These are phyloP conservation scores for Nemania sp. DNA, from an alignment of 2,329 filamentous ascomycete species.

Conservation along the genomic window DNA sequence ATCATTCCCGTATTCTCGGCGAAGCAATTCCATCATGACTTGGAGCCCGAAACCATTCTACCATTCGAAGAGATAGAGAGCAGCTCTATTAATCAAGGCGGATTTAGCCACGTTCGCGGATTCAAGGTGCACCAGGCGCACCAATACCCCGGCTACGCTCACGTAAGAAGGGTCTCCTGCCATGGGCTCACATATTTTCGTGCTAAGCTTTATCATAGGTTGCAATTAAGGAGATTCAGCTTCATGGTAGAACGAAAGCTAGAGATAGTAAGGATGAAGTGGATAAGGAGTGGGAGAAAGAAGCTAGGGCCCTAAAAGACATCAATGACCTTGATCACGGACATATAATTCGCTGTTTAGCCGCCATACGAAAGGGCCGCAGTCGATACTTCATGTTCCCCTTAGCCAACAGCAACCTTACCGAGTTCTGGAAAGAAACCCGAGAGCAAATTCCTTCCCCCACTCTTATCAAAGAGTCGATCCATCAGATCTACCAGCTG, in stretches of 20 bases:
- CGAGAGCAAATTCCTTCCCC: not conserved
- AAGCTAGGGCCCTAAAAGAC: constrained; percentile 17
- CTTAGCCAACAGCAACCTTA: constrained; percentile 39
- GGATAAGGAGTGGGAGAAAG: constrained; percentile 11
- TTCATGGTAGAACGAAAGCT: not conserved
- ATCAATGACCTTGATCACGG: constrained; percentile 51
- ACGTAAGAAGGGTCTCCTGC: not conserved
- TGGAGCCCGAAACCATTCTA: not conserved
- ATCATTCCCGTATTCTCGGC: not conserved
- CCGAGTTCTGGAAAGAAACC: constrained; percentile 35
- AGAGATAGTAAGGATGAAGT: not conserved
- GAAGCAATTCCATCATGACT: not conserved
- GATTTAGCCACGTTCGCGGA: not conserved
- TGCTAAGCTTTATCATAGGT: not conserved
- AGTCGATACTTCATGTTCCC: constrained; percentile 40
- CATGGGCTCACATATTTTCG: not conserved
- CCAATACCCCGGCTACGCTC: not conserved
- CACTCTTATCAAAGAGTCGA: not conserved
- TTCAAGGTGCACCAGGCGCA: not conserved
- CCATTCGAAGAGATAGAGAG: not conserved
- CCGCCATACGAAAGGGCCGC: constrained; percentile 24
- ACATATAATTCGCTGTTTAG: constrained; percentile 21
- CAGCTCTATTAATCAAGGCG: not conserved
- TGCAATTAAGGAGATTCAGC: not conserved
- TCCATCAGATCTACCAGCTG: not conserved